Evolutionary conservation across 1,284 basidiomycete species (phyloP), one percentile per base, ranked within the genome.

Genomic region (Somion occarium): DNA sequence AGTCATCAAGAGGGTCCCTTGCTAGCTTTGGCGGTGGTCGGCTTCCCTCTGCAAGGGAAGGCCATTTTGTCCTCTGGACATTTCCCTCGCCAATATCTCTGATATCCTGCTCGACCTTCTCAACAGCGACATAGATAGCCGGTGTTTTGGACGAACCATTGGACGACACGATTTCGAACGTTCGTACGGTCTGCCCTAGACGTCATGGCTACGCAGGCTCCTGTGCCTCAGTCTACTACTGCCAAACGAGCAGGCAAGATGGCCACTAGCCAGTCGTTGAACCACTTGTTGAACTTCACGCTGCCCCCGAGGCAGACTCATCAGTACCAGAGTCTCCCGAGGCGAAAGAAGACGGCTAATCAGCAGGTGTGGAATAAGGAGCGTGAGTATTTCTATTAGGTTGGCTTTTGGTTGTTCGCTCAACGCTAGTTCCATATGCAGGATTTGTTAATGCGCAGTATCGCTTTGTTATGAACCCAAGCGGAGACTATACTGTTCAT

Each of bases 401-500:
- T 47, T 47, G 38, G 37, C 18, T 43, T 7, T 25, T 37, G 44
- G 4, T 34, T 50, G 23, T 38, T 46, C 48, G 50, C 44, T 48
- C 49, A 47, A 52, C 15, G 51, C 45, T 24, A 27, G 4, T 37
- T 23, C 25, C 47, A 58, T 38, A 12, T 39, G 5, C 60, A 91
- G 88, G 88, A 61, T 97, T 93, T 67, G 84, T 97, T 56, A 95
- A 97, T 70, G 92, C 93, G 9, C 91, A 93, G 65, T 96, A 93
- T 72, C 82, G 93, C 51, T 97, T 97, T 67, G 80, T 97, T 43
- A 87, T 97, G 84, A 92, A 92, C 61, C 94, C 94, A 3, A 82
- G 75, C 42, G 91, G 91, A 38, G 91, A 93, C 62, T 97, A 96
- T 65, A 94, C 93, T 11, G 93, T 92, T 2, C 93, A 97, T 69